Conservation (phyloP, 1,139 yeast species). For the Yamadazyma dushanensis region DNA sequence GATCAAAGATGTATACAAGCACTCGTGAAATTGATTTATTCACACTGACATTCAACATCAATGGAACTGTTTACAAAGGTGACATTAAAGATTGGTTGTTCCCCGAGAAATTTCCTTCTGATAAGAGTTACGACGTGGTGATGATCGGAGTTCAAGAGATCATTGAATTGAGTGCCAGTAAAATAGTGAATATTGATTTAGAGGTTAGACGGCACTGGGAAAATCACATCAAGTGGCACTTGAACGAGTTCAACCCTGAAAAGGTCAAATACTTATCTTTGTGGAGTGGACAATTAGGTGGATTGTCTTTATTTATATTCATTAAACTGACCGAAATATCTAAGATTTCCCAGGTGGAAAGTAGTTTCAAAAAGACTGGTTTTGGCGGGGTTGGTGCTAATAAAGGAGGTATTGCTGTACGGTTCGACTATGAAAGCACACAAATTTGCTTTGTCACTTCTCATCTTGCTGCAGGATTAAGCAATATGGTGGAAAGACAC, state of each 20-base stretch:
- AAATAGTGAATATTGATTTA: constrained; percentile 80
- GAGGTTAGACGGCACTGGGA: constrained; percentile 81
- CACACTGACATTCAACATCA: constrained; percentile 71
- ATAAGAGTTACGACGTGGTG: constrained; percentile 57
- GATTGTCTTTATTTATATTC: constrained; percentile 77
- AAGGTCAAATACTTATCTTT: constrained; percentile 60
- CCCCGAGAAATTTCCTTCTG: constrained; percentile 30
- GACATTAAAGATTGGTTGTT: constrained; percentile 59
- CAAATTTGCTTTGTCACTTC: constrained; percentile 80
- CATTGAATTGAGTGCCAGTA: constrained; percentile 87
- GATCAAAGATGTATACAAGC: constrained; percentile 50
- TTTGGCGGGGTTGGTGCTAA: constrained; percentile 94
- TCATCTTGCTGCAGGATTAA: constrained; percentile 89
- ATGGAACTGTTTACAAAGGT: constrained; percentile 56
- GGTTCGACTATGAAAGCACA: constrained; percentile 74
- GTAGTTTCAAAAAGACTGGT: constrained; percentile 87
- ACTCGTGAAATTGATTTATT: constrained; percentile 53
- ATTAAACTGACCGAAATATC: constrained; percentile 52
- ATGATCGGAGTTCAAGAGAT: constrained; percentile 90
- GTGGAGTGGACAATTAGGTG: constrained; percentile 91
- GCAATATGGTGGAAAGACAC: constrained; percentile 76
- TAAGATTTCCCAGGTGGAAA: constrained; percentile 65
- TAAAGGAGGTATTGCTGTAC: constrained; percentile 89
- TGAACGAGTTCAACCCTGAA: constrained; percentile 43
- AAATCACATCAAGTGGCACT: constrained; percentile 53